Evolutionary conservation across 192 early-diverging fungal genomes (phyloP), one percentile per base, ranked within the genome.

Genomic region (Rhizophagus clarus): DNA sequence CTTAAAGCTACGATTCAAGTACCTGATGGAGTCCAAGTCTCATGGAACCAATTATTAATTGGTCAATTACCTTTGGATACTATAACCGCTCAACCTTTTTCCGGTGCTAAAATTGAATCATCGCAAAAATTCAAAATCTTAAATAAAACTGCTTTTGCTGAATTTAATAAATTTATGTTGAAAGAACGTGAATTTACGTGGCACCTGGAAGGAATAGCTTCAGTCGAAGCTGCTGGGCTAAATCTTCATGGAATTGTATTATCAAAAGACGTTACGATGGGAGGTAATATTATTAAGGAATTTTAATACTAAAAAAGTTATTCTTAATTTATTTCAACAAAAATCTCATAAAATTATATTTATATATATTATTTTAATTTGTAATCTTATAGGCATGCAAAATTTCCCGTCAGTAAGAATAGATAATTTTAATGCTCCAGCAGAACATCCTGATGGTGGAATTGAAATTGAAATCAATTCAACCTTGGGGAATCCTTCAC

Each of bases 391-490:
- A 84, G 90, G 90, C 42, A 92, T 92, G 89, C 78, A 80, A 49
- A 86, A 90, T 31, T 89, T 92, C 78, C 84, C 85, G 2, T 56
- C 83, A 75, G 88, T 89, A 22, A 82, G 71, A 32, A 87, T 91
- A 62, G 80, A 83, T 56, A 86, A 76, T 47, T 91, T 92, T 71
- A 76, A 88, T 47, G 72, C 90, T 26, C 90, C 89, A 26, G 77
- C 82, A 7, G 86, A 90, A 82, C 87, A 86, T 72, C 82, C 85
- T 68, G 81, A 82, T 29, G 88, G 90, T 72, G 91, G 91, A 80
- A 90, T 92, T 76, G 80, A 83, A 47, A 75, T 92, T 74, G 79
- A 80, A 20, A 88, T 92, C 12, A 83, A 82, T 64, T 89, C 90
- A 34, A 81, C 81, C n/a, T 74, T 92, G 68, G 82, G 76, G 56